Evolutionary conservation across 2,329 filamentous ascomycete species (phyloP), one percentile per base, ranked within the genome.

Genomic region (Orbilia ellipsospora): DNA sequence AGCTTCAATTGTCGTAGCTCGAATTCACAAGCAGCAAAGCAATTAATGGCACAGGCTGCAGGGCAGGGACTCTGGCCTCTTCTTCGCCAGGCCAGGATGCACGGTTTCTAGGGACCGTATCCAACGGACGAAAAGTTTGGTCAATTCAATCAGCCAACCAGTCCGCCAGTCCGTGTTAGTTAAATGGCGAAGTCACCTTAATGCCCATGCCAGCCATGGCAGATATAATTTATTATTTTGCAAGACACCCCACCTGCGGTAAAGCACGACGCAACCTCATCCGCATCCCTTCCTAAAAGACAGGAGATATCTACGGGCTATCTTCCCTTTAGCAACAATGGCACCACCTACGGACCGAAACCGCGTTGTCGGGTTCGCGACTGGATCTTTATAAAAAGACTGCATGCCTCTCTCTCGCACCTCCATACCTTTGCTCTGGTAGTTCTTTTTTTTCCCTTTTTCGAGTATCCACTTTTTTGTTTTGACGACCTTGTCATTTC

Each of bases 161-260:
- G 62, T 13, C 48, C n/a, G 48, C 67, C 69, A 74, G 62, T 74
- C 62, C 69, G 67, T 74, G 55, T 55, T 67, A 74, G 55, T 55
- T 36, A 63, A 74, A 67, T 74, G 69, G 69, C 57, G 57, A 74
- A 74, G 69, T 74, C 69, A 74, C 69, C 69, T 67, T 74, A 36
- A 74, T 74, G 67, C 60, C 48, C 6, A 48, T 48, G 16, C 16
- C 44, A 15, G 62, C 69, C 69, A 74, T 74, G 69, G 69, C 36
- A 62, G 55, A 63, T 74, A 74, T 74, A 74, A 74, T 74, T 74
- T 74, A 73, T 73, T 73, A 66, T 72, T 74, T 67, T 61, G 69
- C 62, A 50, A 63, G 69, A 67, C 69, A 74, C 69, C 69, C 69
- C 69, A 74, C 69, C 69, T 66, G 69, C 69, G 68, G 69, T 74